A percentile compares a stretch with the other conserved stretches of the same genome.
Conservation (phyloP, 164 flowering plant species). For the Nymphaea thermarum region DNA sequence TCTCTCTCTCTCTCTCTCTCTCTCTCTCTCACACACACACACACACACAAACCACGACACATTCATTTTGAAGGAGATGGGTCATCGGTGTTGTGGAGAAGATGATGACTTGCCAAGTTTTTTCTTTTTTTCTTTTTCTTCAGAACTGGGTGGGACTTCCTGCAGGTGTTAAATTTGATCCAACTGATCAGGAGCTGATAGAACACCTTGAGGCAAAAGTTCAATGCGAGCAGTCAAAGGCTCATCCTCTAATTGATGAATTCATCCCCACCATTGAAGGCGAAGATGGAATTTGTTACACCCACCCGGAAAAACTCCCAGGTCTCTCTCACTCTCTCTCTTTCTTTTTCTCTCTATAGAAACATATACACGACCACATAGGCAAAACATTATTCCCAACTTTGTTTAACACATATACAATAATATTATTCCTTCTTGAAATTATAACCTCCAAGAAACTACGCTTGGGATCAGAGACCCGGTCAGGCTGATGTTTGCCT, state of each 20-base stretch:
- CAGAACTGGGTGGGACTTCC: constrained; percentile 82
- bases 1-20: constrained; percentile 3
- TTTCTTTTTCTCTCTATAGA: not conserved
- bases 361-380: not conserved
- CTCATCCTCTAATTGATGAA: constrained; percentile 84
- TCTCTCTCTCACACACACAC: no score
- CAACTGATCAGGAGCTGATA: constrained; percentile 73
- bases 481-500: no score
- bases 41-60: not conserved
- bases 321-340: constrained; percentile 22
- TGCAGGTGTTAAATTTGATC: constrained; percentile 96
- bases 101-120: not conserved
- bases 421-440: no score
- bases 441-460: no score
- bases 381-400: not conserved
- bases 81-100: not conserved
- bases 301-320: constrained; percentile 91
- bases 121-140: constrained; percentile 4
- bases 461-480: no score
- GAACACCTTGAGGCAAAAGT: constrained; percentile 85
- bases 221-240: constrained; percentile 17
- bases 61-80: not conserved
- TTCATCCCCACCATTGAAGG: constrained; percentile 85
- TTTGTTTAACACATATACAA: no score
- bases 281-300: constrained; percentile 89